Evolutionary conservation across 2,329 filamentous ascomycete species (phyloP), one percentile per base, ranked within the genome.

Genomic region (Bipolaris gigantea): DNA sequence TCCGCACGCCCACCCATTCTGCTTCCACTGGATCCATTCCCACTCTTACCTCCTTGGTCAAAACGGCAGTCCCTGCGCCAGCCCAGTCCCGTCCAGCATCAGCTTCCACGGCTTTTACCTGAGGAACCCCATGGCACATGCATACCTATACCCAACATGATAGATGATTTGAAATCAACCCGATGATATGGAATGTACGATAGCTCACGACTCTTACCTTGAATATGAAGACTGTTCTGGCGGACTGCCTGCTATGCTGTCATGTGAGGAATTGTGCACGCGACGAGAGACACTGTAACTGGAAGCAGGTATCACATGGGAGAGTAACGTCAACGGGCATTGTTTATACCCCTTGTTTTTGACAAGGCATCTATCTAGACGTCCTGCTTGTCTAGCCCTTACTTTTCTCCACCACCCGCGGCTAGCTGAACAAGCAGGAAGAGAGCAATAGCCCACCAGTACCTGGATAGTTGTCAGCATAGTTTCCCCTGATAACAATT

Each of bases 381-480:
- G 38, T 33, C 30, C 18, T 35, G 35, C 16, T 15, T 32, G 41
- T n/a, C 36, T 10, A 23, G 39, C 35, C 23, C 35, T 47, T 47
- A 55, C 42, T 55, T 55, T 36, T 55, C 65, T 50, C 74, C 75
- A 43, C 78, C 73, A 47, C 75, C 72, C 43, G 76, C 73, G 4
- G 76, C 73, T 9, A 81, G 57, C 58, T 81, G 79, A 15, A 81
- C 63, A 5, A 80, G 57, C 19, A 81, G 38, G 65, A 81, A 80
- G 10, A 80, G 60, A 2, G 69, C 77, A 61, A 81, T 73, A 5
- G 73, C 76, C 79, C 79, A 81, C 79, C 79, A 81, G 59, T 81
- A 81, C 61, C 78, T 80, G 60, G 49, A 40, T 4, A 6, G 13
- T 48, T 43, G 47, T 69, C 50, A 70, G 60, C 36, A 47, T 35